phyloP scores from a whole-genome alignment of 768 basidiomycete species.

The Lentinula guzmanii region DNA sequence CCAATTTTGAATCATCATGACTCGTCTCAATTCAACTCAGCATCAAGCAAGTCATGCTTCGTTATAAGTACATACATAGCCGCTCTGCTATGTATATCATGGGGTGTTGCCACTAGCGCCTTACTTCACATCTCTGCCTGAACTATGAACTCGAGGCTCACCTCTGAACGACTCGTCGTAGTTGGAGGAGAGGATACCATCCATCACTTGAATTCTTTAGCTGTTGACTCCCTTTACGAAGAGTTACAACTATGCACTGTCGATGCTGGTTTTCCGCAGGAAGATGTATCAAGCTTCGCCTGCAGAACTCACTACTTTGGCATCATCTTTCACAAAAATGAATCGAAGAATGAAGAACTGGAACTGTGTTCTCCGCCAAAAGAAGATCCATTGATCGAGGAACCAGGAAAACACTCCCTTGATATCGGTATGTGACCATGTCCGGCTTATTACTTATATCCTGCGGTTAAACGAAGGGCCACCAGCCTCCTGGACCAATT shows the following conservation, averaged over 20 bases:
- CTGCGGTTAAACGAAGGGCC: neutral
- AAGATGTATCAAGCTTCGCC: conserved; percentile 38
- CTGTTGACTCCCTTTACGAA: conserved; percentile 13
- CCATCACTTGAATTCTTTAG: neutral
- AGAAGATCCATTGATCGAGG: neutral
- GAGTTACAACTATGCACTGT: conserved; percentile 34
- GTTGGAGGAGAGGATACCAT: neutral
- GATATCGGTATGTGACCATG: neutral
- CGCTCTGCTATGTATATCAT: neutral
- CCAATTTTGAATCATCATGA: neutral
- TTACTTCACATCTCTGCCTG: neutral
- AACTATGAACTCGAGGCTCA: neutral
- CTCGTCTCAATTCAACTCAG: neutral
- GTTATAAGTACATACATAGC: neutral
- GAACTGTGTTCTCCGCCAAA: neutral
- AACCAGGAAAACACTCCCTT: neutral
- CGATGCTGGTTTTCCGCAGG: conserved; percentile 26
- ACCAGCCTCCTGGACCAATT: neutral
- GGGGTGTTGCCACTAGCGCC: neutral
- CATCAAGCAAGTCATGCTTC: neutral
- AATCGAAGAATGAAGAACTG: neutral
- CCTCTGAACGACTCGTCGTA: neutral
- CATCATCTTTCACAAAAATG: conserved; percentile 22
- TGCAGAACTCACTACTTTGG: conserved; percentile 31
- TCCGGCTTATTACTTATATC: neutral